Conservation (phyloP, 139 green algal species). For the Ostreobium quekettii region DNA sequence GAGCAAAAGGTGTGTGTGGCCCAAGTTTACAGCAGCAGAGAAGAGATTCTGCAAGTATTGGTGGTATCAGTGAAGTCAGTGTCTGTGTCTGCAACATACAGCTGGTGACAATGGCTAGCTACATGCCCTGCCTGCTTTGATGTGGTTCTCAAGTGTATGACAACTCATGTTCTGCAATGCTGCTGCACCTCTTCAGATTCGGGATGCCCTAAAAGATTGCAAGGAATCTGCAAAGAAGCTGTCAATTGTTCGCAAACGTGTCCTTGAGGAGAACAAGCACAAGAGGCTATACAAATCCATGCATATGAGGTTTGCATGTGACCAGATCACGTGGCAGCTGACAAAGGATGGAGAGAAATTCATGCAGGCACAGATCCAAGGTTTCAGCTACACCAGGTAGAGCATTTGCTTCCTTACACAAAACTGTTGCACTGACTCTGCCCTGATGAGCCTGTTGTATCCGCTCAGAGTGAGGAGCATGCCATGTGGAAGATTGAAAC, state of each 20-base stretch:
- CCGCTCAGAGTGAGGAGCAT: no score
- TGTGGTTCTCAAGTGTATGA: no score
- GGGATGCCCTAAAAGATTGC: constrained; percentile 6
- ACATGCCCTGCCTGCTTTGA: no score
- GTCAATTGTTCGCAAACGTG: not conserved
- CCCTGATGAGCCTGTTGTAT: no score
- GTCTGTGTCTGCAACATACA: no score
- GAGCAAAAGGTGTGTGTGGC: not conserved
- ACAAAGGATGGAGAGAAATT: constrained; percentile 10
- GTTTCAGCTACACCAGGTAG: constrained; percentile 9
- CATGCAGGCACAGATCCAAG: constrained; percentile 18
- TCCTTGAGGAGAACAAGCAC: constrained; percentile 11
- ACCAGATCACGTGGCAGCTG: constrained; percentile 11
- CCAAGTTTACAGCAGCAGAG: not conserved
- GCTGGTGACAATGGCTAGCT: no score
- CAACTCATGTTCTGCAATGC: no score
- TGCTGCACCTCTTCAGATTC: not conserved
- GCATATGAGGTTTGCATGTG: not conserved
- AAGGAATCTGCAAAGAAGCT: not conserved
- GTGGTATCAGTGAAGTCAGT: no score
- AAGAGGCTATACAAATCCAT: constrained; percentile 20
- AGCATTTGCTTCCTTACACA: no score
- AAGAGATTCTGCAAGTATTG: no score
- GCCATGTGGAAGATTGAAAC: no score
- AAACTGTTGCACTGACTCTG: no score